A percentile compares a stretch with the other conserved stretches of the same genome.
phyloP scores from a whole-genome alignment of 73 alveolate species.

The Stentor coeruleus region DNA sequence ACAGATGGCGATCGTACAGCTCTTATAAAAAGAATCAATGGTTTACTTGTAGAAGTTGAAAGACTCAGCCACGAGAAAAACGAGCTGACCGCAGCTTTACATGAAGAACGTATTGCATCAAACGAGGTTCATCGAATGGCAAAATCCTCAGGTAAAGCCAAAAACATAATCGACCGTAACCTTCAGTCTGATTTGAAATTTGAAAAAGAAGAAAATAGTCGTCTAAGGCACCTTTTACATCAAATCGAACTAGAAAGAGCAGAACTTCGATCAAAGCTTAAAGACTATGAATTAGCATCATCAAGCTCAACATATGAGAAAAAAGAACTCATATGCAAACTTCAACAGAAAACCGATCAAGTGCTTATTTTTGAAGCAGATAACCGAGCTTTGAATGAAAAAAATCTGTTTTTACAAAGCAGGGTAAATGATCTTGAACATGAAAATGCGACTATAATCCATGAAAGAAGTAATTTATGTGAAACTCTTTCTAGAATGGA shows the following conservation, averaged over 20 bases:
- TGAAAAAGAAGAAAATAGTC: slow-evolving; percentile 51
- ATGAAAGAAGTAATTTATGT: neutral
- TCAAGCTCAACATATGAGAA: slow-evolving; percentile 44
- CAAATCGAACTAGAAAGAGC: slow-evolving; percentile 48
- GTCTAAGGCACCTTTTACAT: slow-evolving; percentile 37
- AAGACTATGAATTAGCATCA: slow-evolving; percentile 45
- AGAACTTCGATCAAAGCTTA: slow-evolving; percentile 34
- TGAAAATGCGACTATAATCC: neutral
- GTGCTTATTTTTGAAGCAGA: slow-evolving; percentile 47
- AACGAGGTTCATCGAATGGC: slow-evolving; percentile 50
- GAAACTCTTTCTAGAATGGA: neutral
- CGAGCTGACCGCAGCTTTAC: neutral
- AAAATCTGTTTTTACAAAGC: neutral
- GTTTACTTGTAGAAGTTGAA: neutral
- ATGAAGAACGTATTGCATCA: slow-evolving; percentile 17
- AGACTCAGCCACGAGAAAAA: neutral
- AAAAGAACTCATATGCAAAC: slow-evolving; percentile 28
- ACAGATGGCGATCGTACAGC: neutral
- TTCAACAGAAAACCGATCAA: slow-evolving; percentile 39
- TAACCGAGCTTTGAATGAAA: neutral
- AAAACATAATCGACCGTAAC: slow-evolving; percentile 46
- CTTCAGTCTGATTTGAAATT: slow-evolving; percentile 44
- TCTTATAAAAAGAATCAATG: neutral
- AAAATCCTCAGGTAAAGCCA: slow-evolving; percentile 45
- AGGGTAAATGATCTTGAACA: neutral